Conservation (phyloP, 2,329 filamentous ascomycete species). For the Rosellinia necatrix region DNA sequence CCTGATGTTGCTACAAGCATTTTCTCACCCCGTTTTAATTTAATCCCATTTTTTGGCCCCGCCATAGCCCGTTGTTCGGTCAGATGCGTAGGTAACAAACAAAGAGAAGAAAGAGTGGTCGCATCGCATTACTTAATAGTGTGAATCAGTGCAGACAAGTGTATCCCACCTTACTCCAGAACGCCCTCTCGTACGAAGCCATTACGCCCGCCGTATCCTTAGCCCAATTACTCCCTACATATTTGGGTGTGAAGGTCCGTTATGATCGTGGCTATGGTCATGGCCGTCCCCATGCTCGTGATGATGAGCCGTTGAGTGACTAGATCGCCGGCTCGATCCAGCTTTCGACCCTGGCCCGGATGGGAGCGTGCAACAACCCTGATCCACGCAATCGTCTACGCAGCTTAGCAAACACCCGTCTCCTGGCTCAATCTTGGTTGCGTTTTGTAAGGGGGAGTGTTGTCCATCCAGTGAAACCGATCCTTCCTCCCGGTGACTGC, state of each 20-base stretch:
- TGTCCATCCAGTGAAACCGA: conserved; percentile 34
- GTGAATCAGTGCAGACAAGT: conserved; percentile 7
- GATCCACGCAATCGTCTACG: conserved; percentile 52
- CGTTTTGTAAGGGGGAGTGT: conserved; percentile 26
- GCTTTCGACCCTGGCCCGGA: conserved; percentile 36
- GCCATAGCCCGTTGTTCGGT: no score
- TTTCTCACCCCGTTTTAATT: no score
- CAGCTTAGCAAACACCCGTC: conserved; percentile 57
- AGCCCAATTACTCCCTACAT: conserved; percentile 13
- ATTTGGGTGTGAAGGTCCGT: conserved; percentile 19
- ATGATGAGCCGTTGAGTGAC: conserved; percentile 41
- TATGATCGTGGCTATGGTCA: conserved; percentile 42
- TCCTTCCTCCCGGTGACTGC: conserved; percentile 45
- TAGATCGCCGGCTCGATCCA: conserved; percentile 41
- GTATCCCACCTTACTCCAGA: conserved; percentile 11
- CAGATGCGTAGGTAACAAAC: not conserved
- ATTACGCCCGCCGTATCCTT: conserved; percentile 13
- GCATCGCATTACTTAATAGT: not conserved
- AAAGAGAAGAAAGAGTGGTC: not conserved
- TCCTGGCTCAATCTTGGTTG: conserved; percentile 30
- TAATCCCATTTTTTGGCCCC: no score
- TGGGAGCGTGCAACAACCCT: conserved; percentile 49
- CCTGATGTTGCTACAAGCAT: no score
- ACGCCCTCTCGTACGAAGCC: conserved; percentile 19
- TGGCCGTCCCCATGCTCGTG: conserved; percentile 45